Evolutionary conservation across 768 basidiomycete genomes (phyloP).

Genomic region (Amanita pallidorosea): DNA sequence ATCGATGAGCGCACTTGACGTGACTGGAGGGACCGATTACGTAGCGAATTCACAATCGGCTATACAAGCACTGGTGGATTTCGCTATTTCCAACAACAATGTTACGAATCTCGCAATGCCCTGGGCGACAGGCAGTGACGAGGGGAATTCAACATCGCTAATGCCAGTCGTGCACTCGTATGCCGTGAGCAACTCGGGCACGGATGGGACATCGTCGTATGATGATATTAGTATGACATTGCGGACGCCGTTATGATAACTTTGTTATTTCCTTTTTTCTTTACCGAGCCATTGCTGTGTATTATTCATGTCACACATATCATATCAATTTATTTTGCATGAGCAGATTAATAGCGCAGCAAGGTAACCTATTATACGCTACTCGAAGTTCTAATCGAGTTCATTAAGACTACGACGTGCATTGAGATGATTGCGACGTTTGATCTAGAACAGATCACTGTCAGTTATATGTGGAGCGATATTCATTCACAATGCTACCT

Average conservation of each 20-base stretch:
- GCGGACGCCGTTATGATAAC: conserved; percentile 5
- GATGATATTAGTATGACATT: conserved; percentile 6
- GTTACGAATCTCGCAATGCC: neutral
- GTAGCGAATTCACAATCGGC: neutral
- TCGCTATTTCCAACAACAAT: neutral
- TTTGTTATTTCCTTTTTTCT: neutral
- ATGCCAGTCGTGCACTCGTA: neutral
- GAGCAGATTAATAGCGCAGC: neutral
- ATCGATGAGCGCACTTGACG: conserved; percentile 4
- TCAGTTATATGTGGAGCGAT: neutral
- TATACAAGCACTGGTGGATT: conserved; percentile 2
- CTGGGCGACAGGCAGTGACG: neutral
- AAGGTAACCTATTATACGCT: neutral
- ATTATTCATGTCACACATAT: neutral
- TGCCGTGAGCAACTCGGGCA: conserved; percentile 5
- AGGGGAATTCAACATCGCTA: neutral
- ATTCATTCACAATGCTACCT: neutral
- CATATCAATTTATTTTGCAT: neutral
- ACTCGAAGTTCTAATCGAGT: neutral
- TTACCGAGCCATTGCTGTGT: neutral
- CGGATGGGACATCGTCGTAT: conserved; percentile 5
- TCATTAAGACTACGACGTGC: neutral
- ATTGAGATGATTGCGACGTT: neutral
- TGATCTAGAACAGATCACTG: neutral
- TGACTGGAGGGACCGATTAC: neutral